These are phyloP conservation scores for Aspergillus melleus DNA, from an alignment of 2,329 filamentous ascomycete genomes.

Conservation along the genomic window DNA sequence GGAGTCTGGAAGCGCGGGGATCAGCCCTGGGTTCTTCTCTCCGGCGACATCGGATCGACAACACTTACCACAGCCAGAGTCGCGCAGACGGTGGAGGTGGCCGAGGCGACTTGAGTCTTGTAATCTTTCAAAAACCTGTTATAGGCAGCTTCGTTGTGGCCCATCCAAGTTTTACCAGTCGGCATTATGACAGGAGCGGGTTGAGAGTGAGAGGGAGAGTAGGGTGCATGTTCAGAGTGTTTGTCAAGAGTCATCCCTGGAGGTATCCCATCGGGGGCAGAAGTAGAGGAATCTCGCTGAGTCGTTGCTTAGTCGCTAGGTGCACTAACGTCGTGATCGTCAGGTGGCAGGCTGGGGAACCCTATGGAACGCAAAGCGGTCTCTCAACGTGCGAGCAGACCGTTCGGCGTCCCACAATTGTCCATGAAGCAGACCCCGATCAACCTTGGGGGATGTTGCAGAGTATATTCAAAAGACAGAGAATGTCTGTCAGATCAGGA, in stretches of 20 bases:
- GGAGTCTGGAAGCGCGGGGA: conserved; percentile 37
- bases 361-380: conserved; percentile 55
- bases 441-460: conserved; percentile 15
- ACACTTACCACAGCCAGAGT: conserved; percentile 47
- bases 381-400: conserved; percentile 51
- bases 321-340: conserved; percentile 6
- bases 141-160: conserved; percentile 41
- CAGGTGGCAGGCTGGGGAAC: conserved; percentile 43
- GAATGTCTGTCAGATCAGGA: too few species aligned
- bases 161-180: conserved; percentile 35
- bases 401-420: conserved; percentile 52
- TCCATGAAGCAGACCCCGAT: conserved; percentile 36
- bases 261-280: conserved; percentile 32
- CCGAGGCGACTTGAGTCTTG: conserved; percentile 48
- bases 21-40: neutral
- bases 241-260: conserved; percentile 40
- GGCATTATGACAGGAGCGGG: conserved; percentile 35
- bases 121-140: conserved; percentile 48
- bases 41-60: neutral
- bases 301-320: conserved; percentile 14
- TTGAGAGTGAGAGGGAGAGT: conserved; percentile 34
- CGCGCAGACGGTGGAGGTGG: conserved; percentile 45
- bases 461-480: neutral
- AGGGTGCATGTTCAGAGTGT: conserved; percentile 43
- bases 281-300: conserved; percentile 12